These are phyloP conservation scores for Oenanthe sinensis DNA, from an alignment of 129 eudicot genomes.

Conservation along the genomic window DNA sequence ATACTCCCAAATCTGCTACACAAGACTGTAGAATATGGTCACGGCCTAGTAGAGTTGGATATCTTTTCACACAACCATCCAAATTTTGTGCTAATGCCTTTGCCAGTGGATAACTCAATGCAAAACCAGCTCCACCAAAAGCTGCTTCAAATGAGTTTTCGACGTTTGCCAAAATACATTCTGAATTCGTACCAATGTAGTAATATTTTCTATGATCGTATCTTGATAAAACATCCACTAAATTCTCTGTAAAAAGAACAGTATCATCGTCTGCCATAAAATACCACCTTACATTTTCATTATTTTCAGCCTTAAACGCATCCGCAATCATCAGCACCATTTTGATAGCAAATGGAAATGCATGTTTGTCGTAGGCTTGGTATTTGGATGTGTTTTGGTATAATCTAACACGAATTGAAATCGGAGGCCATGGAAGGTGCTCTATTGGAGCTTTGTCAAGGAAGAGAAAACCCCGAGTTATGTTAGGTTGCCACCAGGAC, in stretches of 20 bases:
- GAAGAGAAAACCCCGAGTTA: constrained; percentile 46
- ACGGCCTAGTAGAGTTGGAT: constrained; percentile 34
- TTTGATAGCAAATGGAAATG: constrained; percentile 32
- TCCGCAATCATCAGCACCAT: constrained; percentile 34
- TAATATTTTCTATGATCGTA: constrained; percentile 53
- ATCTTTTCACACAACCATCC: constrained; percentile 46
- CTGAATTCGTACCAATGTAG: constrained; percentile 60
- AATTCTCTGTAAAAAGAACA: constrained; percentile 38
- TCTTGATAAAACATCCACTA: constrained; percentile 41
- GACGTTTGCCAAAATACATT: constrained; percentile 28
- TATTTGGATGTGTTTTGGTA: constrained; percentile 25
- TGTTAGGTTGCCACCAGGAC: constrained; percentile 65
- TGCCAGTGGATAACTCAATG: constrained; percentile 71
- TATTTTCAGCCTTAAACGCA: constrained; percentile 23
- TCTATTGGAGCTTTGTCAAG: constrained; percentile 40
- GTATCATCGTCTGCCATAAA: constrained; percentile 79
- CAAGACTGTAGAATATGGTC: constrained; percentile 64
- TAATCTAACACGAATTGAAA: constrained; percentile 41
- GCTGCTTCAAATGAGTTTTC: constrained; percentile 46
- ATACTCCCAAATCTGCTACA: constrained; percentile 73
- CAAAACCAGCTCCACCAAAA: constrained; percentile 82
- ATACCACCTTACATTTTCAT: constrained; percentile 46
- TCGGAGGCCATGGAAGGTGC: constrained; percentile 46
- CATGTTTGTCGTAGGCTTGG: constrained; percentile 19
- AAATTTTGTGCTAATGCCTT: constrained; percentile 45